phyloP scores from a whole-genome alignment of 2,329 filamentous ascomycete species.

The Dactylellina parvicollis region DNA sequence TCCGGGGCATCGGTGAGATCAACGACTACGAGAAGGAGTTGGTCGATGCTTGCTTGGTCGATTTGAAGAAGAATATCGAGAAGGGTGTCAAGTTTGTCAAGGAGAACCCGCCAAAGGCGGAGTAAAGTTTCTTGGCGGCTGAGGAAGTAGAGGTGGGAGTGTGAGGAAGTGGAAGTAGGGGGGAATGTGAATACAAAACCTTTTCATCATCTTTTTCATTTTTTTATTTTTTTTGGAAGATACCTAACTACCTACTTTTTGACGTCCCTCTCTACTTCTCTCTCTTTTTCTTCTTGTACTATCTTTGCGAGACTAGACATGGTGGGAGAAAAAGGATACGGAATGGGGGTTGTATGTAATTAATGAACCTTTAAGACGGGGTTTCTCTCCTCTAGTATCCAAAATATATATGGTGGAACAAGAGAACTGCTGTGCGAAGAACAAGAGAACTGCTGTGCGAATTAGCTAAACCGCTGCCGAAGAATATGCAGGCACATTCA shows the following conservation, averaged over 20 bases:
- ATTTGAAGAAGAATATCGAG: constrained; percentile 73
- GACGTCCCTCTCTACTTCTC: constrained; percentile 7
- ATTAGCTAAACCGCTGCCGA: too few relatives aligned
- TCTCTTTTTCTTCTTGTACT: constrained; percentile 7
- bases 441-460: too few relatives aligned
- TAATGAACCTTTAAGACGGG: constrained; percentile 6
- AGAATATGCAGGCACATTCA: too few relatives aligned
- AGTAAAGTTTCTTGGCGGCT: not conserved
- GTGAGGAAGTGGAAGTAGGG: not conserved
- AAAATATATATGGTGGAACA: not conserved
- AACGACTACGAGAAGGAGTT: constrained; percentile 88
- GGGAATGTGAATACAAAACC: not conserved
- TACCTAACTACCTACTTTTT: too few relatives aligned
- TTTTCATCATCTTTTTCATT: constrained; percentile 6
- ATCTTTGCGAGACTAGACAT: not conserved
- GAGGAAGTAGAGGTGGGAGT: not conserved
- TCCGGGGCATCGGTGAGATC: constrained; percentile 84
- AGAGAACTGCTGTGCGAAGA: too few relatives aligned
- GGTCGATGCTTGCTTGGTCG: constrained; percentile 81
- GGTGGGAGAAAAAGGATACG: not conserved
- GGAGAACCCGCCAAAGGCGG: constrained; percentile 54
- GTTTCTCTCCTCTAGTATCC: not conserved
- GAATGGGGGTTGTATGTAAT: constrained; percentile 3
- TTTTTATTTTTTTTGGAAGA: constrained; percentile 1
- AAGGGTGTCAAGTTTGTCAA: constrained; percentile 57